Evolutionary conservation across 2,329 filamentous ascomycete species (phyloP), one percentile per base, ranked within the genome.

Genomic region (Coniosporium tulheliwenetii): DNA sequence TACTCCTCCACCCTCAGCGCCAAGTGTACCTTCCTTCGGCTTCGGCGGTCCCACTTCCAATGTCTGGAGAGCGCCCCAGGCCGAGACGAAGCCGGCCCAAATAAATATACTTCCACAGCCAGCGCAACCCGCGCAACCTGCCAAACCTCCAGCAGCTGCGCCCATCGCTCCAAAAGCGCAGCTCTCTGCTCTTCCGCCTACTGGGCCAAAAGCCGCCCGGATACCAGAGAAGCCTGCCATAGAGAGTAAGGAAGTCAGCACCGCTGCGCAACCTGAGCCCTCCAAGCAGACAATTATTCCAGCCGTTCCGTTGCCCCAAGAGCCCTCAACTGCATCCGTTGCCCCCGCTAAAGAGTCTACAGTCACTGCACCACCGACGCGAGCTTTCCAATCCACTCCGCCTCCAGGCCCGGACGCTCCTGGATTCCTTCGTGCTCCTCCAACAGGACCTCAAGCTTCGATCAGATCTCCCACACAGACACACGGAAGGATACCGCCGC

Each of bases 1-100:
- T 39, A 70, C 68, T 13, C 70, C 70, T 9, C 69, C 70, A 32
- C 69, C 68, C 26, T 67, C 70, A 45, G 68, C 69, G 19, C 66
- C 66, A 12, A 61, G 65, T 40, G 69, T 75, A 10, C 71, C 71
- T 19, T 69, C 70, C n/a, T 75, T 74, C 53, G 66, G 66, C 26
- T 66, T 63, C 34, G 39, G 13, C 43, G 45, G 39, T n/a, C 40
- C 47, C 8, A 48, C 48, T n/a, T 55, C 56, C 14, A 61, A 62
- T 47, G 62, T 63, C 16, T 65, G 62, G 62, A 59, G 56, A 45
- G 60, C 60, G 19, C 58, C 61, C 5, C 48, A 55, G 2, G 51
- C 55, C 39, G 57, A 61, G 36, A 44, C 44, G 10, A 64, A 61
- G 48, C 42, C 52, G 35, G 37, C 39, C 29, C 44, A 38, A 35